Evolutionary conservation across 768 basidiomycete species (phyloP).

Genomic region (Rhodosporidiobolus odoratus): DNA sequence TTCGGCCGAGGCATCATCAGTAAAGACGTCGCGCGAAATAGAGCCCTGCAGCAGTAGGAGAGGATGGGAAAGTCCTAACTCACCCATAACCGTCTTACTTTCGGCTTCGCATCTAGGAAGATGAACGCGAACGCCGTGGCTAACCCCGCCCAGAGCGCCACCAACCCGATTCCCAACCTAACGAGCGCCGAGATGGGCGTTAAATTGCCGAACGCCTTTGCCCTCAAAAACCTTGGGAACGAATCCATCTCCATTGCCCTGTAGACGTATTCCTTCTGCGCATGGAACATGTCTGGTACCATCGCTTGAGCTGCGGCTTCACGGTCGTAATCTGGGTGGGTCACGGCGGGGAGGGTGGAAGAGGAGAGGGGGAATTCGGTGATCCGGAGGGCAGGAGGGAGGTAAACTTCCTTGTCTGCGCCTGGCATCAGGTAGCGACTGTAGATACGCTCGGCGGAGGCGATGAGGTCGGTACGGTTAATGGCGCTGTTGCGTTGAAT

Average conservation of each 20-base stretch:
- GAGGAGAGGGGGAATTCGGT: slow-evolving; percentile 81
- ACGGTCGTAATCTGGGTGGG: slow-evolving; percentile 47
- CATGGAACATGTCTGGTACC: slow-evolving; percentile 88
- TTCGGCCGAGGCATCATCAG: background rate
- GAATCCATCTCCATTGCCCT: slow-evolving; percentile 45
- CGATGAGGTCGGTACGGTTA: slow-evolving; percentile 78
- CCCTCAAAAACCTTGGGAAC: slow-evolving; percentile 72
- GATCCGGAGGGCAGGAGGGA: slow-evolving; percentile 86
- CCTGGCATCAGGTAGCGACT: slow-evolving; percentile 82
- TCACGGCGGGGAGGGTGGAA: slow-evolving; percentile 62
- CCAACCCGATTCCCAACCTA: slow-evolving; percentile 73
- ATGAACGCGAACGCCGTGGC: slow-evolving; percentile 82
- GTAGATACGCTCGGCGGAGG: slow-evolving; percentile 92
- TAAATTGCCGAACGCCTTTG: slow-evolving; percentile 96
- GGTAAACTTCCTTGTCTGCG: slow-evolving; percentile 95
- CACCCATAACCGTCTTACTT: slow-evolving; percentile 89
- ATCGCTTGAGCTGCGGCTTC: slow-evolving; percentile 76
- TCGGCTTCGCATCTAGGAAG: slow-evolving; percentile 88
- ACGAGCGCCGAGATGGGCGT: slow-evolving; percentile 85
- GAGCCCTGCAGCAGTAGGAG: background rate
- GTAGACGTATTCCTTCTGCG: slow-evolving; percentile 69
- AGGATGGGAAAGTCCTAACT: slow-evolving; percentile 48
- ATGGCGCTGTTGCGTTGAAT: slow-evolving; percentile 89
- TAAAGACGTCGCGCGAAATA: no score
- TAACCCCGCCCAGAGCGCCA: slow-evolving; percentile 91